Base-by-base conservation (phyloP, 2,329 filamentous ascomycete genomes). In the Stagonosporopsis cucurbitacearum region DNA sequence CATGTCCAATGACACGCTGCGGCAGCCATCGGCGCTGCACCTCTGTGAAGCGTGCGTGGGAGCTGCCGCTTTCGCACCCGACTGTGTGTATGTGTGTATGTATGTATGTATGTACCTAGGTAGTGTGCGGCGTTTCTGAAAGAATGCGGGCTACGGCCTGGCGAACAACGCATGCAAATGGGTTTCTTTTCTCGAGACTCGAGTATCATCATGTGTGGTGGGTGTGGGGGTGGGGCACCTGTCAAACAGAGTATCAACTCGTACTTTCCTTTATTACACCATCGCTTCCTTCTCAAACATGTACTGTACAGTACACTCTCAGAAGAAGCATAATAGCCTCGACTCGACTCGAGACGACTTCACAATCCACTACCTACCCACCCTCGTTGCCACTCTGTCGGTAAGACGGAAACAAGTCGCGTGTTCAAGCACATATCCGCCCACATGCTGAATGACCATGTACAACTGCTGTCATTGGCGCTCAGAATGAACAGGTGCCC, bases 151-250 rank as follows among this genome's bases (percentile, higher is more conserved):
- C n/a, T n/a, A n/a, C n/a, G n/a, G n/a, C n/a, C n/a, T n/a, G n/a
- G n/a, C n/a, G n/a, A n/a, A 67, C 66, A 68, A 65, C 66, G 63
- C 66, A 68, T 48, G 50, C 64, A 60, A 60, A 59, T 59, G 50
- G 43, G 49, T 49, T 51, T 63, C 59, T 64, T n/a, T n/a, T n/a
- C n/a, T n/a, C n/a, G n/a, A n/a, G n/a, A n/a, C n/a, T n/a, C 7
- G 17, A 22, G 17, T 8, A 51, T 54, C 50, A 50, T 53, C 40
- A 23, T 39, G 32, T 25, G 11, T 6, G 44, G 13, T 30, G 28
- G 28, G 1, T 30, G 28, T 30, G 7, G 6, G 11, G n/a, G 54
- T 58, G 58, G 58, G 54, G 58, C 54, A 46, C 32, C 42, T 49
- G 53, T 60, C 57, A 54, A 48, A 40, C n/a, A 49, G 11, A 32